Base-by-base conservation (phyloP, 2,329 filamentous ascomycete species). In the Fusarium sp. region DNA sequence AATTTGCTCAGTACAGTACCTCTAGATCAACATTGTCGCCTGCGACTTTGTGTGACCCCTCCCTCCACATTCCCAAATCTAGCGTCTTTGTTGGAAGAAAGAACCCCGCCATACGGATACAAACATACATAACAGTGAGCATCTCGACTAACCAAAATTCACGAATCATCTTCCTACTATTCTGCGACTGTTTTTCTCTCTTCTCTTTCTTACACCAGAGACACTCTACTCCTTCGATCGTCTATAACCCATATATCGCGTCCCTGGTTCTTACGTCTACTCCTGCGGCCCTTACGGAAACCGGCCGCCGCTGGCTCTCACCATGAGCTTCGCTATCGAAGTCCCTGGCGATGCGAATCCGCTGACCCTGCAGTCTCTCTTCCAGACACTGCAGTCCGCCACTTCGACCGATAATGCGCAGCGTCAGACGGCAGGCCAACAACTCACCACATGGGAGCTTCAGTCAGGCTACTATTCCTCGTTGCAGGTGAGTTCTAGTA, bases 321-420 rank as follows among this genome's bases (percentile, higher is more conserved):
- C 57, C 70, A 92, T 92, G 89, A 85, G 81, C 73, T 88, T 88
- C 74, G 77, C 84, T 57, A 87, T 96, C 72, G 92, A 96, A 78
- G 87, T 92, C 57, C 84, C 91, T 7, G 93, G 90, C 64, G 92
- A 95, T 78, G 89, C 92, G 39, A 92, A 83, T 66, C 90, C 90
- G 50, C 79, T 93, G 61, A 87, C 76, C 56, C 75, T 83, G 54
- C 80, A 84, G 55, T 84, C 88, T 71, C 82, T 93, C 23, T 87
- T 85, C 70, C 84, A 84, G 62, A 84, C 84, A 10, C 78, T 93
- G 49, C 79, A 87, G 58, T 80, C 84, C 51, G 88, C 88, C 31
- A 84, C 84, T 37, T 88, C 88, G 15, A 81, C 82, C 45, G 82
- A 88, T 53, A 82, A 86, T 67, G 78, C 78, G 67, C 84, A 88